Evolutionary conservation across 1,284 basidiomycete species (phyloP), one percentile per base, ranked within the genome.

Genomic region (Volvariella volvacea): DNA sequence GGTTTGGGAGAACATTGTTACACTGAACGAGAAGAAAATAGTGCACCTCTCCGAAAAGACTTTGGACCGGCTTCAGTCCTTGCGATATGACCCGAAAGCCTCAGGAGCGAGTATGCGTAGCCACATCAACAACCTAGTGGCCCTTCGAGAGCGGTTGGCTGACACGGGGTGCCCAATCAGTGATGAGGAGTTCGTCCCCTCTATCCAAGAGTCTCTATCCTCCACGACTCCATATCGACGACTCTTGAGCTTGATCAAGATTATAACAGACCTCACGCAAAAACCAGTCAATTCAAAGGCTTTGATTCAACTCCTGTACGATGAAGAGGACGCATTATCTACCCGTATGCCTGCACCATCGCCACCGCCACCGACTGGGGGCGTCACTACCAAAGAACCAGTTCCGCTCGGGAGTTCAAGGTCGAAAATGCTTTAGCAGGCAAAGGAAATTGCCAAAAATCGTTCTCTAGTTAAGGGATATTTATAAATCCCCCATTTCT

Each of bases 11-110:
- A 47, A 46, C 34, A 49, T 62, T n/a, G 41, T 47, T 12, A 36
- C 31, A 4, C 57, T 57, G 34, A 49, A 50, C 43, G 51, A 58
- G 48, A 41, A 50, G 25, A 58, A 58, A 40, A 52, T 53, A 16
- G 43, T 50, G 20, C 49, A 55, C 33, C 44, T 51, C 20, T 44
- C 52, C 25, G 49, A 51, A 2, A 49, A 60, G 43, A 48, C 49
- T 6, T 50, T 54, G 33, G 46, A 46, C 17, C 50, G 51, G 15
- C 45, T 63, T 15, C 52, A 52, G 25, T 51, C 25, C 20, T 25
- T 51, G 19, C 48, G 47, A 1, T 56, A 46, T 46, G n/a, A n/a
- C n/a, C n/a, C n/a, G n/a, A n/a, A n/a, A n/a, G 36, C 25, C n/a
- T 53, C 57, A 4, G 52, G 52, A n/a, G 51, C 47, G 22, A 48